Evolutionary conservation across 305 asterid genomes (phyloP), one percentile per base, ranked within the genome.

Genomic region (Galium porrigens): DNA sequence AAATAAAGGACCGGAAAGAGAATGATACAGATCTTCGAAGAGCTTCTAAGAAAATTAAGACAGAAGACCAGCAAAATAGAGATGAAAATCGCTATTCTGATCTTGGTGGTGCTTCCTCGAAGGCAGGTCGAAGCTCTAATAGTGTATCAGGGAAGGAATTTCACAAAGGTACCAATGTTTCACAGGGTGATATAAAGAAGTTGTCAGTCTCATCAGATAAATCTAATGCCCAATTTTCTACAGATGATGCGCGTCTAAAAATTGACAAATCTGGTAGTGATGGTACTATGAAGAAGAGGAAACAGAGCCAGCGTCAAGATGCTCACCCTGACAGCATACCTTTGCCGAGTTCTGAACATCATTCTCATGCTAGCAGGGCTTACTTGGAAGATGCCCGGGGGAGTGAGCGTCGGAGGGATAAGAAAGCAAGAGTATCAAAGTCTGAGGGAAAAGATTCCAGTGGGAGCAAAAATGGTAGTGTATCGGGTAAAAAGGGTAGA

Each of bases 391-490:
- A 76, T 61, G 62, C 78, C 67, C 49, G 54, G 73, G 87, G 81
- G 71, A 80, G 70, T 74, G 88, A 73, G 59, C 70, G 64, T 46
- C 78, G 73, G 74, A 85, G 81, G 76, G 94, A 79, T 67, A 94
- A 90, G 87, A 86, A 83, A 85, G 82, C 85, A 51, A 76, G 84
- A 78, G 72, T 79, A 69, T 86, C 95, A 14, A 84, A 79, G 72
- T 82, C 94, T 4, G 90, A 74, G 75, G 88, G 74, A 42, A 85
- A 85, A 75, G 84, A 83, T 46, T 58, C 68, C 68, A 62, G 54
- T 54, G 67, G 72, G 64, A 69, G 65, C 70, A 53, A 20, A 72
- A 61, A 64, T 60, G 55, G 54, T 66, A 56, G 62, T 65, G 74
- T 68, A 65, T 55, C 76, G 62, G 88, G 69, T 30, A 73, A 74